A percentile compares a stretch with the other conserved stretches of the same genome.
These are phyloP conservation scores for Clitoria ternatea DNA, from an alignment of 306 rosid genomes.

Conservation along the genomic window DNA sequence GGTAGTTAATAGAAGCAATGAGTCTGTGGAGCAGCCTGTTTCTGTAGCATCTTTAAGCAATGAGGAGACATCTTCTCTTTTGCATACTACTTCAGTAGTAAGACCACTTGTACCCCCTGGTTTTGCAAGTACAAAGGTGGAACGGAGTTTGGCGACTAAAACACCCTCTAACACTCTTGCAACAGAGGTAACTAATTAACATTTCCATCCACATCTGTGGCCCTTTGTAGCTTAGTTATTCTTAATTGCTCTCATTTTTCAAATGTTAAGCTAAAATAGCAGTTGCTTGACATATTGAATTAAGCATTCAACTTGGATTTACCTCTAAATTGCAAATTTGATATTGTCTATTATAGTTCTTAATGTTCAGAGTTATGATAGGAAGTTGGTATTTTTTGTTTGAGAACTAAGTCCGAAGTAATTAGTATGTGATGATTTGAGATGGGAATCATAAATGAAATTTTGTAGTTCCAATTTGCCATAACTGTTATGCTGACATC, in stretches of 20 bases:
- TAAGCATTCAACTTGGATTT: constrained; percentile 3
- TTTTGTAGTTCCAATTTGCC: not conserved
- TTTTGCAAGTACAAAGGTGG: constrained; percentile 55
- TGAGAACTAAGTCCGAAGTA: constrained; percentile 1
- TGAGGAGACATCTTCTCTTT: constrained; percentile 55
- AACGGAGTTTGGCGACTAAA: constrained; percentile 49
- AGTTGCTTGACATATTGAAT: not conserved
- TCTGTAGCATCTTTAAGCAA: constrained; percentile 38
- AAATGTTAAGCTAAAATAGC: not conserved
- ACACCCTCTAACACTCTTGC: constrained; percentile 35
- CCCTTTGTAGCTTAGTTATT: not conserved
- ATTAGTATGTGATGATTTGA: constrained; percentile 7
- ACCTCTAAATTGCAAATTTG: not conserved
- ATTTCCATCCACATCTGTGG: not conserved
- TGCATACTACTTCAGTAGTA: constrained; percentile 52
- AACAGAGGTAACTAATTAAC: constrained; percentile 51
- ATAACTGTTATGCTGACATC: not conserved
- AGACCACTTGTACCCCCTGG: constrained; percentile 99
- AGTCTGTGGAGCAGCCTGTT: constrained; percentile 41
- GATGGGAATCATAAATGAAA: not conserved
- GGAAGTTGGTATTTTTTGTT: not conserved
- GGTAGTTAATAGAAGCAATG: constrained; percentile 40
- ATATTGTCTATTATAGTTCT: not conserved
- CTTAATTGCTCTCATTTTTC: not conserved
- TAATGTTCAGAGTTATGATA: not conserved